Evolutionary conservation across 164 flowering plant species (phyloP), one percentile per base, ranked within the genome.

Genomic region (Liquidambar formosana): DNA sequence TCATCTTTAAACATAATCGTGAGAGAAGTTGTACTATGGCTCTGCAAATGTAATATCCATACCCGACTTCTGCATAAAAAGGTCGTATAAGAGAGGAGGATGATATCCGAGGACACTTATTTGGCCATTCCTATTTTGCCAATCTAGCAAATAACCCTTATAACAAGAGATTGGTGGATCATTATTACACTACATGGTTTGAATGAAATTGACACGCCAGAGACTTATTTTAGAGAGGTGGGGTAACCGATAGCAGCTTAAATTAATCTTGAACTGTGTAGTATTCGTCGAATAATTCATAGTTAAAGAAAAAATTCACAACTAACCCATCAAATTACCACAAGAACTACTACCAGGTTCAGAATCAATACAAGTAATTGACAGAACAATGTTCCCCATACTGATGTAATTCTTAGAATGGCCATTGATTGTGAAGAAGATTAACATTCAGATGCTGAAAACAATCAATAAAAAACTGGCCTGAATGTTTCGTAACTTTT

Each of bases 91-190:
- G 5, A 27, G 44, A 53, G 10, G 26, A 19, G 8, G 26, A 23
- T 63, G 52, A 23, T 22, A 8, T 44, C 44, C 23, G 23, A 46
- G 52, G 52, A 63, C 53, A 44, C 33, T 63, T 63, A 61, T 43
- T 21, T 4, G 12, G 15, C 43, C 10, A 46, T 9, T 2, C 49
- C 16, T 14, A 1, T 10, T 41, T 23, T 5, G 18, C n/a, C 53
- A 49, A n/a, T 49, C 18, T 15, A 16, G 53, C 8, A 15, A 15
- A n/a, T 2, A 49, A 5, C 53, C 53, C 8, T 49, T 15, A 33
- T 33, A 33, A 33, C 41, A 33, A 33, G 41, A 33, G 4, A 33
- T 60, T 59, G 62, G 21, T 10, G 16, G 63, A 8, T 25, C 43
- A 54, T 8, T 8, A 54, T 23, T 54, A 53, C 27, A 54, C 21